A percentile compares a stretch with the other conserved stretches of the same genome.
Conservation (phyloP, 257 asterid species). For the Lycium barbarum region DNA sequence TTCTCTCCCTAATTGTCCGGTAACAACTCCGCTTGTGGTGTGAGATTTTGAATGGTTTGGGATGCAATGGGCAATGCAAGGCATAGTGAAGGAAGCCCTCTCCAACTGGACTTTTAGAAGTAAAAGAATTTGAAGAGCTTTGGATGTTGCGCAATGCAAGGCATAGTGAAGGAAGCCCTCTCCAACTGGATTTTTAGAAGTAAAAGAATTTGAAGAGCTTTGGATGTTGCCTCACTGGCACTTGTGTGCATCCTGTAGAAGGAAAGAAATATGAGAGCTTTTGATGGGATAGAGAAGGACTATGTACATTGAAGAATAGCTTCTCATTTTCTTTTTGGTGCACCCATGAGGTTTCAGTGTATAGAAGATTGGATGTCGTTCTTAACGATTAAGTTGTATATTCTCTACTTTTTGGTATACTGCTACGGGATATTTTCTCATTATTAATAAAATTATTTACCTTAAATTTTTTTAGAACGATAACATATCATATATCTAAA, state of each 20-base stretch:
- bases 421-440: not conserved
- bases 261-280: not conserved
- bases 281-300: not conserved
- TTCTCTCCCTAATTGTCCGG: not conserved
- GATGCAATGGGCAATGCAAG: not conserved
- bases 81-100: not conserved
- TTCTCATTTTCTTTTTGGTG: not conserved
- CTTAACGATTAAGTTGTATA: not conserved
- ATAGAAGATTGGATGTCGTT: not conserved
- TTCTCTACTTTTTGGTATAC: not conserved
- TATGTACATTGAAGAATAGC: not conserved
- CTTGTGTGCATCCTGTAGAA: not conserved
- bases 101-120: not conserved
- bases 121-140: not conserved
- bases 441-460: not conserved
- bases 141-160: not conserved
- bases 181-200: not conserved
- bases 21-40: not conserved
- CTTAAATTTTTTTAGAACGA: not conserved
- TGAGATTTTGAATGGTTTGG: slow-evolving; percentile 7
- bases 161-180: not conserved
- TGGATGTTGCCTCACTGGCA: not conserved
- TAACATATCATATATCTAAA: not conserved
- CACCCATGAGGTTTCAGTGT: not conserved
- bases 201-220: not conserved